These are phyloP conservation scores for Rubia yunnanensis DNA, from an alignment of 257 asterid species.

Conservation along the genomic window DNA sequence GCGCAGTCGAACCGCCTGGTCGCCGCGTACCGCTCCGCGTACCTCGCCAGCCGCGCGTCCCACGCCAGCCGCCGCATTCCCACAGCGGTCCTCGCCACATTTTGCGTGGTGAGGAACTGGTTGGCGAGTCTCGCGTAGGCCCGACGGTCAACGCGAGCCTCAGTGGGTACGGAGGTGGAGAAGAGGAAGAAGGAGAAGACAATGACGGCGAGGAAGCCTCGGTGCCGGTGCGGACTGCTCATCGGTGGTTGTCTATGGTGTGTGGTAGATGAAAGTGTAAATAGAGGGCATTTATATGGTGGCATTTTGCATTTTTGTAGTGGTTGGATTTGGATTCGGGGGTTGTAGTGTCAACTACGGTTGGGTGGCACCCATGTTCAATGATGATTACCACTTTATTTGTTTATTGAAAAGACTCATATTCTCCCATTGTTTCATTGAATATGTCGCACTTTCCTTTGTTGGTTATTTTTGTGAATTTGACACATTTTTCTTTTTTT, in stretches of 20 bases:
- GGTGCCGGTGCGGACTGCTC: slow-evolving; percentile 1
- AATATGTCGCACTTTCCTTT: neutral
- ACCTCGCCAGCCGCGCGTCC: slow-evolving; percentile 25
- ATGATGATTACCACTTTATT: slow-evolving; percentile 32
- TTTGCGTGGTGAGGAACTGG: slow-evolving; percentile 32
- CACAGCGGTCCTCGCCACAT: slow-evolving; percentile 29
- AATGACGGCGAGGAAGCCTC: slow-evolving; percentile 5
- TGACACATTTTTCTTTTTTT: no score
- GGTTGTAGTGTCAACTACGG: slow-evolving; percentile 7
- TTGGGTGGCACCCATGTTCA: slow-evolving; percentile 44
- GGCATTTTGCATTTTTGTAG: slow-evolving; percentile 1
- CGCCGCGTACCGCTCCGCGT: slow-evolving; percentile 34
- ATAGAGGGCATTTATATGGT: slow-evolving; percentile 1
- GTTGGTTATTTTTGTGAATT: neutral
- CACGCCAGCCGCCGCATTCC: slow-evolving; percentile 26
- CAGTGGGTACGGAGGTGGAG: neutral
- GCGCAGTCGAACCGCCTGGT: slow-evolving; percentile 31
- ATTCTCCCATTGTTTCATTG: no score
- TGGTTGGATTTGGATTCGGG: slow-evolving; percentile 19
- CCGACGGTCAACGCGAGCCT: neutral
- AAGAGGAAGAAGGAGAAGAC: slow-evolving; percentile 1
- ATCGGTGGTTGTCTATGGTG: neutral
- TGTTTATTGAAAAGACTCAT: neutral
- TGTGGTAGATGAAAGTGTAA: neutral
- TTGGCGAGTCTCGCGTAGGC: slow-evolving; percentile 6